Percentiles rank a stretch among this genome's conserved stretches.
These are phyloP conservation scores for Heterobasidion annosum DNA, from an alignment of 1,284 basidiomycete species.

Conservation along the genomic window DNA sequence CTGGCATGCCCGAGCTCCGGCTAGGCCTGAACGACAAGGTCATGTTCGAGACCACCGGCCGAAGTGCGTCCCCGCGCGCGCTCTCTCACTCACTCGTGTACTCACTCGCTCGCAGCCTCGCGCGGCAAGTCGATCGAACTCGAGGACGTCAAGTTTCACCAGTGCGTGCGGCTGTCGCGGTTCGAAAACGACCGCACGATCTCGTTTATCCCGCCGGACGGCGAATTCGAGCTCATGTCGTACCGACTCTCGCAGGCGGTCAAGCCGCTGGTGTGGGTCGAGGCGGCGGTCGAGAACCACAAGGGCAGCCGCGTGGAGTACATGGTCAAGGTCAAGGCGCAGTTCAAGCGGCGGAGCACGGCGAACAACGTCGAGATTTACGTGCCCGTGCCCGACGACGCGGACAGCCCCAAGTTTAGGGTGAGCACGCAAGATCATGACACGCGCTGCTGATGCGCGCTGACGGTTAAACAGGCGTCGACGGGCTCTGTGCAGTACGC, in stretches of 20 bases:
- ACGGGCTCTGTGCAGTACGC: conserved; percentile 92
- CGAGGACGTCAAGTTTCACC: conserved; percentile 99
- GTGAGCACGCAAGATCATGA: conserved; percentile 32
- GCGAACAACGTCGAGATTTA: conserved; percentile 99
- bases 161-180: conserved; percentile 97
- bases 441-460: not conserved
- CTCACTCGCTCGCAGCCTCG: conserved; percentile 48
- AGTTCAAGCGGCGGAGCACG: conserved; percentile 94
- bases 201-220: conserved; percentile 98
- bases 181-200: conserved; percentile 99
- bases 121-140: conserved; percentile 98
- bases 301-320: conserved; percentile 93
- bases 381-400: conserved; percentile 97
- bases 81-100: not conserved
- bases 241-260: conserved; percentile 95
- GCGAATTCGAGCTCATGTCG: conserved; percentile 98
- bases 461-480: conserved; percentile 48
- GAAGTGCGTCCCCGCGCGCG: conserved; percentile 51
- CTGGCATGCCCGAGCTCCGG: conserved; percentile 96
- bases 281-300: conserved; percentile 94
- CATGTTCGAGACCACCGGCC: conserved; percentile 60
- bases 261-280: conserved; percentile 97
- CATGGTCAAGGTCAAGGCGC: conserved; percentile 96
- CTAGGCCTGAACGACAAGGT: conserved; percentile 98
- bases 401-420: conserved; percentile 95